Evolutionary conservation across 139 green algal species (phyloP).

Genomic region (Spirogloea muscicola): DNA sequence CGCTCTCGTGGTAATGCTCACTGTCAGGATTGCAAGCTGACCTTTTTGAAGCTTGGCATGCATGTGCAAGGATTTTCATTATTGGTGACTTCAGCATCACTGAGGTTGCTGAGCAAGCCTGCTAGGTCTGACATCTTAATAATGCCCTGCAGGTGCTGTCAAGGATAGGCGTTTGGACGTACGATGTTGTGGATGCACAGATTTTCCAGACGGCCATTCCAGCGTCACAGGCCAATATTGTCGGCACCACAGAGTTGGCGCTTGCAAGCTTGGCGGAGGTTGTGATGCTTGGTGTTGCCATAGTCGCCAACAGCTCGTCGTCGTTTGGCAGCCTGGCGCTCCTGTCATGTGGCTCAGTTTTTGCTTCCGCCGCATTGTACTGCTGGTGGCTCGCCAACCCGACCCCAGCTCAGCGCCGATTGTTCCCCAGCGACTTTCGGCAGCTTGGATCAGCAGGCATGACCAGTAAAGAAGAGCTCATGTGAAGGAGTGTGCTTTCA

Average conservation of each 20-base stretch:
- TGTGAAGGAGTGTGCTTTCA: too few relatives aligned
- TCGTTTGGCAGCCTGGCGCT: constrained; percentile 29
- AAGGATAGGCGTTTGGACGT: constrained; percentile 44
- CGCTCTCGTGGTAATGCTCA: constrained; percentile 13
- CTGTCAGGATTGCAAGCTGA: too few relatives aligned
- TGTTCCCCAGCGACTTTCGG: constrained; percentile 37
- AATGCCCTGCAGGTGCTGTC: constrained; percentile 33
- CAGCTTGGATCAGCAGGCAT: too few relatives aligned
- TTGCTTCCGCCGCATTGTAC: constrained; percentile 22
- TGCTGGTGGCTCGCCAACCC: constrained; percentile 20
- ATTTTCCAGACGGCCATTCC: constrained; percentile 52
- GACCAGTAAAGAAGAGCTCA: too few relatives aligned
- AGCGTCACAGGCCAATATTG: constrained; percentile 37
- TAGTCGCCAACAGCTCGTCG: constrained; percentile 19
- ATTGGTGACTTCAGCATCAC: too few relatives aligned
- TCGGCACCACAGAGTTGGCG: constrained; percentile 47
- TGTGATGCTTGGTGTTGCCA: constrained; percentile 44
- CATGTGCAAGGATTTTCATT: too few relatives aligned
- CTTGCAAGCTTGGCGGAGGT: constrained; percentile 48
- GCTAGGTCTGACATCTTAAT: too few relatives aligned
- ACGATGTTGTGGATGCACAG: constrained; percentile 48
- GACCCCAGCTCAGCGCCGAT: not conserved
- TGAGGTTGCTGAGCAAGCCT: too few relatives aligned
- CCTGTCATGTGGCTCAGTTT: constrained; percentile 21
- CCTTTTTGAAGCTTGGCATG: too few relatives aligned